Evolutionary conservation across 2,329 filamentous ascomycete species (phyloP).

Genomic region (Ceratocystis variospora): DNA sequence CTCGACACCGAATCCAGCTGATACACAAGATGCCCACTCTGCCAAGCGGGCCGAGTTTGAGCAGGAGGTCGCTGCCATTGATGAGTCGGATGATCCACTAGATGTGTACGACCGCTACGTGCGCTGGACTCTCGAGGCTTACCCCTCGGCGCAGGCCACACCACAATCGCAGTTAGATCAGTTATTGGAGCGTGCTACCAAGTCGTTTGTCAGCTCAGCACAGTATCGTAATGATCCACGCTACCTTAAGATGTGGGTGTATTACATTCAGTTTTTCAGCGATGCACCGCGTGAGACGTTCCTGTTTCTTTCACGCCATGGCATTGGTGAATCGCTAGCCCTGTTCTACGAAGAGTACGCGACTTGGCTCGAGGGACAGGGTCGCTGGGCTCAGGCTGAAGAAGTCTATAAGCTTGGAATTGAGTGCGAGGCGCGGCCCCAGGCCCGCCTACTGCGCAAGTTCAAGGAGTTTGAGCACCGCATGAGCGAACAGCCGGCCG

Average conservation of each 20-base stretch:
- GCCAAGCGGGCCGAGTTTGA: constrained; percentile 73
- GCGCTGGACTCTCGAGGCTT: constrained; percentile 90
- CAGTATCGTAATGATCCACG: constrained; percentile 93
- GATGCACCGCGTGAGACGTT: constrained; percentile 89
- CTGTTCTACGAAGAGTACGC: constrained; percentile 97
- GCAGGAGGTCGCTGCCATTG: constrained; percentile 60
- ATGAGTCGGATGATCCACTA: constrained; percentile 85
- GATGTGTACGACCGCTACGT: constrained; percentile 95
- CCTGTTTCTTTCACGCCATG: constrained; percentile 76
- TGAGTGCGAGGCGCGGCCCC: constrained; percentile 72
- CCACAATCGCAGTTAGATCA: constrained; percentile 79
- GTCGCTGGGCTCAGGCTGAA: constrained; percentile 78
- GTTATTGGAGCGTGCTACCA: constrained; percentile 84
- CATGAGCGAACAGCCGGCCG: constrained; percentile 45
- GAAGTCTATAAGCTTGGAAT: constrained; percentile 88
- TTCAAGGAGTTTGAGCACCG: constrained; percentile 83
- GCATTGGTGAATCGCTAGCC: constrained; percentile 73
- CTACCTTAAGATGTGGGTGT: constrained; percentile 85
- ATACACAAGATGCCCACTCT: constrained; percentile 65
- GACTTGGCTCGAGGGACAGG: constrained; percentile 73
- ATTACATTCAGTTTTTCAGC: constrained; percentile 85
- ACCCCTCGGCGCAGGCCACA: constrained; percentile 85
- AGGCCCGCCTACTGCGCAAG: constrained; percentile 70
- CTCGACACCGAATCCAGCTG: constrained; percentile 51
- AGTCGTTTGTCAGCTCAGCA: constrained; percentile 65